Evolutionary conservation across 192 early-diverging fungal genomes (phyloP), one percentile per base, ranked within the genome.

Genomic region (Backusella mclennaniae): DNA sequence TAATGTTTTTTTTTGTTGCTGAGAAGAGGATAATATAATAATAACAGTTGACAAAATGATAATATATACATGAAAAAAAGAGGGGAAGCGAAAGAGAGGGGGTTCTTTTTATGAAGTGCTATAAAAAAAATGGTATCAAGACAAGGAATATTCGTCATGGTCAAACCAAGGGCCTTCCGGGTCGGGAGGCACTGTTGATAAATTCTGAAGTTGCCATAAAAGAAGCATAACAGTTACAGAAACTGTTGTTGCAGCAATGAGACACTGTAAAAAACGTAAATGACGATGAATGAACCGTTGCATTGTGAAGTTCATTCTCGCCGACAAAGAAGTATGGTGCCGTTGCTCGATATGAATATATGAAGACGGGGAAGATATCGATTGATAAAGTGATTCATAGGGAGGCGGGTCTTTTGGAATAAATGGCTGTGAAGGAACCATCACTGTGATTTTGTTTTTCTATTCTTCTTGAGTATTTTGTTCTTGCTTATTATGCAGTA

Each of bases 121-220:
- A 17, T 49, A 17, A 17, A 17, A 44, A 56, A 14, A 29, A 63
- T 33, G 56, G 56, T 63, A 63, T 63, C 56, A 63, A 26, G 21
- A 63, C 21, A 63, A 29, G 56, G 26, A 63, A 63, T 63, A 63
- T 63, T 71, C 23, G 41, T 53, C 69, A 31, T 41, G 76, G 35
- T 77, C 38, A 33, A 79, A 33, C 73, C 78, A 74, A 46, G 73
- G 78, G 23, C 66, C 73, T 41, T 74, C 67, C 33, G 53, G 42
- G 35, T 66, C 63, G 23, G 59, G 52, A n/a, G 73, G 72, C 7
- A n/a, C 46, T 6, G 66, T 36, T 17, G 78, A 68, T 21, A 79
- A 31, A 69, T 79, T 79, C 23, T 79, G 78, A 15, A 79, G 67
- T 41, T 79, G 78, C 78, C 78, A 79, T 9, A 79, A 33, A 19